A percentile compares a stretch with the other conserved stretches of the same genome.
Evolutionary conservation across 176 grass and related monocot species (phyloP).

Genomic region (Aegilops speltoides): DNA sequence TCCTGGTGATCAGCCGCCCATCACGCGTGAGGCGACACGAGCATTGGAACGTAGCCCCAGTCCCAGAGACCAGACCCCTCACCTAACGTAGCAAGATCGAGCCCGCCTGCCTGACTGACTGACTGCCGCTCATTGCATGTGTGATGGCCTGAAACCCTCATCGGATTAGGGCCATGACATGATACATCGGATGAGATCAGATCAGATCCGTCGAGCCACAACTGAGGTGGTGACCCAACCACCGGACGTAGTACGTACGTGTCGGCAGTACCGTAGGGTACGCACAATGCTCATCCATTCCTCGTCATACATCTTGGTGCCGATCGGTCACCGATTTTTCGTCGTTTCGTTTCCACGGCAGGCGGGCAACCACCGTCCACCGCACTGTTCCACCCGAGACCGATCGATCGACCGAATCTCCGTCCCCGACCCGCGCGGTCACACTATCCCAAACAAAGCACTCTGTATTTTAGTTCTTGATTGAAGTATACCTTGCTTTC

Average conservation of each 20-base stretch:
- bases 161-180: background rate
- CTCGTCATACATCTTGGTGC: background rate
- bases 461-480: background rate
- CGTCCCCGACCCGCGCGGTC: too few relatives aligned
- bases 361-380: too few relatives aligned
- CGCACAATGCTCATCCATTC: background rate
- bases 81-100: background rate
- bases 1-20: background rate
- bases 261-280: slow-evolving; percentile 25
- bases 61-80: background rate
- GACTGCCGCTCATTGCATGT: background rate
- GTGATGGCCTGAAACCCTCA: background rate
- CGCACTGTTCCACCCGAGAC: too few relatives aligned
- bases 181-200: background rate
- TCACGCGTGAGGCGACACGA: slow-evolving; percentile 28
- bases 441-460: too few relatives aligned
- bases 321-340: background rate
- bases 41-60: background rate
- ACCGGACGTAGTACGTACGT: background rate
- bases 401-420: too few relatives aligned
- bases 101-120: too few relatives aligned
- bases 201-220: background rate
- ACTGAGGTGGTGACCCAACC: slow-evolving; percentile 14
- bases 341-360: background rate
- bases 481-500: slow-evolving; percentile 12